phyloP scores from a whole-genome alignment of 2,329 filamentous ascomycete genomes.

The Nigrospora sphaerica region DNA sequence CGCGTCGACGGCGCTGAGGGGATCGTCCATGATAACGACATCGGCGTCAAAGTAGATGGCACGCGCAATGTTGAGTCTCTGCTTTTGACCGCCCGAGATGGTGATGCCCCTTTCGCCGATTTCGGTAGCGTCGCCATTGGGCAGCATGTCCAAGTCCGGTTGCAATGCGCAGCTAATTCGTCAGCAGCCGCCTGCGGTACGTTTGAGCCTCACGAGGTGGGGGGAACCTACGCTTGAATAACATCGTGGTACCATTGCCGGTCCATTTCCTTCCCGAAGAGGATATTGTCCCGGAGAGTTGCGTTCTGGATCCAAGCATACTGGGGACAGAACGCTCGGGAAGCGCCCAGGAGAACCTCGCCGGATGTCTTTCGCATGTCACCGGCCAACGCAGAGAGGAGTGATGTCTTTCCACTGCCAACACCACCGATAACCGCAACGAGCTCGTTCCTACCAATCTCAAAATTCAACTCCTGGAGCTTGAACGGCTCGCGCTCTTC shows the following conservation, averaged over 20 bases:
- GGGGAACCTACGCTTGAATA: conserved; percentile 57
- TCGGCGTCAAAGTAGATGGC: conserved; percentile 65
- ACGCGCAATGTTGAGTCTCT: conserved; percentile 87
- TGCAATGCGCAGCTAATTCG: conserved; percentile 63
- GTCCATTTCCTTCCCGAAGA: conserved; percentile 77
- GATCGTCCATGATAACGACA: conserved; percentile 63
- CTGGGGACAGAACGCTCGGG: conserved; percentile 86
- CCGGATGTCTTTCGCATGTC: conserved; percentile 85
- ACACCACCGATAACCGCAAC: conserved; percentile 85
- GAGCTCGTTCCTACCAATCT: conserved; percentile 67
- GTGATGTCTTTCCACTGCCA: conserved; percentile 81
- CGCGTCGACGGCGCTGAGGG: conserved; percentile 61
- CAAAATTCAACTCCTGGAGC: conserved; percentile 60
- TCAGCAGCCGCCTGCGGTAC: too few species aligned
- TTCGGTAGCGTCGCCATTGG: conserved; percentile 79
- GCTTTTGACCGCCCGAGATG: conserved; percentile 91
- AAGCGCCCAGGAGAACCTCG: conserved; percentile 67
- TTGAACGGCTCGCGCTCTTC: conserved; percentile 64
- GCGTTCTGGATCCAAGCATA: conserved; percentile 98
- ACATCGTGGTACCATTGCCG: conserved; percentile 75
- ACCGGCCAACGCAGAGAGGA: conserved; percentile 82
- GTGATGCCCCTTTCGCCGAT: conserved; percentile 95
- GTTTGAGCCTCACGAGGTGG: background rate
- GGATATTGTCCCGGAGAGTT: conserved; percentile 79
- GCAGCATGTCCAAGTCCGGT: conserved; percentile 88